phyloP scores from a whole-genome alignment of 495 filamentous ascomycete species.

The Penicillium soppii region DNA sequence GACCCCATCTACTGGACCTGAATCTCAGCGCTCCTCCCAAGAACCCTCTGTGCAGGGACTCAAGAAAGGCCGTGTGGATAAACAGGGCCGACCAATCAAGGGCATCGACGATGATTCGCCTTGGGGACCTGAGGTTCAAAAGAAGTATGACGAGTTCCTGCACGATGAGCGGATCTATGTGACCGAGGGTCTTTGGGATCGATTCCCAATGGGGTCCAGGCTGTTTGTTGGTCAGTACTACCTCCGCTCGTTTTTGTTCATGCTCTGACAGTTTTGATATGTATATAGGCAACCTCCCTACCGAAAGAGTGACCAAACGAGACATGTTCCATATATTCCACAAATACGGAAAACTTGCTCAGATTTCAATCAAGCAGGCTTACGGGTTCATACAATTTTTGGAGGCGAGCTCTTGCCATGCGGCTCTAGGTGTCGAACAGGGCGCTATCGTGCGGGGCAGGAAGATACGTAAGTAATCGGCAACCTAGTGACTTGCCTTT shows the following conservation, averaged over 20 bases:
- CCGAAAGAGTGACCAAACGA: constrained; percentile 88
- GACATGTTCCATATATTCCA: constrained; percentile 91
- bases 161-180: constrained; percentile 77
- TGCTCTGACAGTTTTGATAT: constrained; percentile 9
- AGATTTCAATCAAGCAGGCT: constrained; percentile 94
- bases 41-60: constrained; percentile 20
- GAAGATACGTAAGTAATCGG: constrained; percentile 77
- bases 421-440: constrained; percentile 74
- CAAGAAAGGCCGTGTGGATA: constrained; percentile 35
- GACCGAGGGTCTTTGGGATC: constrained; percentile 88
- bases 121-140: constrained; percentile 63
- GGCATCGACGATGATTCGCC: constrained; percentile 47
- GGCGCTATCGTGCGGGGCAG: constrained; percentile 75
- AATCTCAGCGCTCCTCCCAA: constrained; percentile 34
- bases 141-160: constrained; percentile 80
- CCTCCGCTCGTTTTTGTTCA: not conserved
- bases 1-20: constrained; percentile 29
- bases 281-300: constrained; percentile 82
- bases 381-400: constrained; percentile 98
- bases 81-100: constrained; percentile 25
- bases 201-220: constrained; percentile 80
- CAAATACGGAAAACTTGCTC: constrained; percentile 81
- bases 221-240: constrained; percentile 82
- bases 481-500: not conserved
- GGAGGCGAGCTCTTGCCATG: constrained; percentile 66